Evolutionary conservation across 2,329 filamentous ascomycete species (phyloP).

Genomic region (Calonectria hongkongensis): DNA sequence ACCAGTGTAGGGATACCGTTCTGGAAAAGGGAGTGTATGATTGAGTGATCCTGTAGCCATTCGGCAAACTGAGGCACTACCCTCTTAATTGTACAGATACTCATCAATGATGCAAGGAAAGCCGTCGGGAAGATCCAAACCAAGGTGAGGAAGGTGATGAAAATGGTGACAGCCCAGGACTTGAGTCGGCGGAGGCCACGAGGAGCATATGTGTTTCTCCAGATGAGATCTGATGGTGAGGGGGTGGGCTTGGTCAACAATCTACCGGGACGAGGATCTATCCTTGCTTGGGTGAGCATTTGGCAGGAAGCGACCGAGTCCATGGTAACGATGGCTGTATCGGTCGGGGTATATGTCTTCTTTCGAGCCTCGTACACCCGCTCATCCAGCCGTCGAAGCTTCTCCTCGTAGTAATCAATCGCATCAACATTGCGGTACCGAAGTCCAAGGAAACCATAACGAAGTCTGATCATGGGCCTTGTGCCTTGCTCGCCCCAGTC

Average conservation of each 20-base stretch:
- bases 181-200: constrained; percentile 83
- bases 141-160: constrained; percentile 88
- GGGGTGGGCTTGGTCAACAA: constrained; percentile 91
- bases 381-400: constrained; percentile 85
- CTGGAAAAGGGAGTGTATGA: constrained; percentile 85
- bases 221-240: constrained; percentile 93
- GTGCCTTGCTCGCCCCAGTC: constrained; percentile 63
- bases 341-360: constrained; percentile 85
- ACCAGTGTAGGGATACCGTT: constrained; percentile 91
- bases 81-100: constrained; percentile 85
- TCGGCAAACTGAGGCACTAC: constrained; percentile 82
- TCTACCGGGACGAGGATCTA: constrained; percentile 91
- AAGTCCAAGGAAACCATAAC: constrained; percentile 85
- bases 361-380: constrained; percentile 81
- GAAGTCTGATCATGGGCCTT: constrained; percentile 82
- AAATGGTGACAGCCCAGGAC: constrained; percentile 88
- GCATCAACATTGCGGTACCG: constrained; percentile 86
- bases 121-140: constrained; percentile 92
- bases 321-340: constrained; percentile 97
- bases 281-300: constrained; percentile 95
- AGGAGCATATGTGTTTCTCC: constrained; percentile 92
- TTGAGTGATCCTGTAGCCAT: constrained; percentile 79
- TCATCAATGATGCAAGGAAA: constrained; percentile 85
- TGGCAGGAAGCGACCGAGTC: constrained; percentile 94
- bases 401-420: constrained; percentile 95